phyloP scores from a whole-genome alignment of 176 grass and related monocot genomes.

The Echinochloa phyllopogon region DNA sequence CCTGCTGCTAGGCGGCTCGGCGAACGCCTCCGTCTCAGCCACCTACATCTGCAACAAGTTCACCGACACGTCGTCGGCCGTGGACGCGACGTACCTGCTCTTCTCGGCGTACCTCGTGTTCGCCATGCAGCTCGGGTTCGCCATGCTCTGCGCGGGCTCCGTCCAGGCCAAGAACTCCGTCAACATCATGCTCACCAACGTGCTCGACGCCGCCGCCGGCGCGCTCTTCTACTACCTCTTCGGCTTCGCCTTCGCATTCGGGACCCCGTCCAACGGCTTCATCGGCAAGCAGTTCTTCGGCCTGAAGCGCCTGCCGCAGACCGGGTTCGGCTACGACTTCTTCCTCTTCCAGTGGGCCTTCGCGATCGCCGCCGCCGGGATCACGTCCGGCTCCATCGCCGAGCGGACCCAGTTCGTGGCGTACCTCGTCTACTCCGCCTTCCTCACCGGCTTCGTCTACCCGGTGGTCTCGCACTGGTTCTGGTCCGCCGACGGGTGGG shows the following conservation, averaged over 20 bases:
- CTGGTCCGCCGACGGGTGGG: constrained; percentile 72
- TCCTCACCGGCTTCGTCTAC: constrained; percentile 88
- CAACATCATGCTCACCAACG: constrained; percentile 93
- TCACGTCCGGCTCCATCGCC: constrained; percentile 85
- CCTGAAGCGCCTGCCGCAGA: constrained; percentile 42
- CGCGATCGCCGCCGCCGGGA: constrained; percentile 85
- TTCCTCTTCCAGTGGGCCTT: constrained; percentile 94
- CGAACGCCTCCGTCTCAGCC: background rate
- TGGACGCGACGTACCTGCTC: constrained; percentile 79
- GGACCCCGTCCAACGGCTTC: constrained; percentile 74
- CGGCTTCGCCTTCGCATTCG: constrained; percentile 86
- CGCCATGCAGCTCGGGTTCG: constrained; percentile 91
- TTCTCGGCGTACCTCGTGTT: constrained; percentile 92
- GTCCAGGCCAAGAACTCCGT: constrained; percentile 93
- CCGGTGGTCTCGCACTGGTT: constrained; percentile 87
- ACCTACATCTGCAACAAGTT: constrained; percentile 63
- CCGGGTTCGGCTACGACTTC: constrained; percentile 65
- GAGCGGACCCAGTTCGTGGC: constrained; percentile 84
- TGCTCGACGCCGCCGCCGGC: constrained; percentile 79
- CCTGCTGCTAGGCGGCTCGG: background rate
- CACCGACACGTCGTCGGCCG: constrained; percentile 58
- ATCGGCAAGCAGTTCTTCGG: constrained; percentile 85
- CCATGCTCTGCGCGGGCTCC: constrained; percentile 84
- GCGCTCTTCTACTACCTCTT: constrained; percentile 90
- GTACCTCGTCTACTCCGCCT: constrained; percentile 83